Percentiles rank a stretch among this genome's conserved stretches.
Conservation (phyloP, 2,329 filamentous ascomycete species). For the Dothidotthia symphoricarpi region DNA sequence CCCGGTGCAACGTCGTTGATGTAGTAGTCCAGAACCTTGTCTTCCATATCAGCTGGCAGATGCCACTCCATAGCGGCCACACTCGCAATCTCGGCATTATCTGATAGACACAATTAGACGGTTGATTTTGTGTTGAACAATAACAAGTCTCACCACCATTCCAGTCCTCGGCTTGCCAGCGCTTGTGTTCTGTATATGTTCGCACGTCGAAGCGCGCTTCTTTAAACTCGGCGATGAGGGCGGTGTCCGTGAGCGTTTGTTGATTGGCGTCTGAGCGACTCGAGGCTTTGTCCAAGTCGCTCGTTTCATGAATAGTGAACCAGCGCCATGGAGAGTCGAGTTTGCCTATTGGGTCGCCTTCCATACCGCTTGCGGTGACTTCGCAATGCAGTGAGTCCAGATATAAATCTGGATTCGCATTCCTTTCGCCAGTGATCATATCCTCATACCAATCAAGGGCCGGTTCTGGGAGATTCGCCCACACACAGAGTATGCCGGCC, state of each 20-base stretch:
- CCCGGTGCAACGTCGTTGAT: constrained; percentile 6
- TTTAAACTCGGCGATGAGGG: no score
- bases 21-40: constrained; percentile 11
- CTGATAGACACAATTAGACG: constrained; percentile 1
- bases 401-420: no score
- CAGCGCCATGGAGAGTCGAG: constrained; percentile 17
- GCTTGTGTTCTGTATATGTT: constrained; percentile 7
- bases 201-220: constrained; percentile 7
- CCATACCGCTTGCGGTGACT: constrained; percentile 15
- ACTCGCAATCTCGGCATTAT: constrained; percentile 6
- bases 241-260: no score
- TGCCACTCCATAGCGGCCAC: constrained; percentile 15
- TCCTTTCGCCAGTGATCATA: no score
- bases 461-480: no score
- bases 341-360: constrained; percentile 13
- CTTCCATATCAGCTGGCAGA: constrained; percentile 2
- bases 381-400: constrained; percentile 7
- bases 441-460: no score
- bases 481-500: no score
- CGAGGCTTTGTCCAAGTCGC: constrained; percentile 3
- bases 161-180: constrained; percentile 13
- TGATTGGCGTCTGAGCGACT: background rate
- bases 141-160: constrained; percentile 5
- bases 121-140: no score
- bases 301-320: constrained; percentile 11